Base-by-base conservation (phyloP, 2,329 filamentous ascomycete species). In the Byssoonygena ceratinophila region DNA sequence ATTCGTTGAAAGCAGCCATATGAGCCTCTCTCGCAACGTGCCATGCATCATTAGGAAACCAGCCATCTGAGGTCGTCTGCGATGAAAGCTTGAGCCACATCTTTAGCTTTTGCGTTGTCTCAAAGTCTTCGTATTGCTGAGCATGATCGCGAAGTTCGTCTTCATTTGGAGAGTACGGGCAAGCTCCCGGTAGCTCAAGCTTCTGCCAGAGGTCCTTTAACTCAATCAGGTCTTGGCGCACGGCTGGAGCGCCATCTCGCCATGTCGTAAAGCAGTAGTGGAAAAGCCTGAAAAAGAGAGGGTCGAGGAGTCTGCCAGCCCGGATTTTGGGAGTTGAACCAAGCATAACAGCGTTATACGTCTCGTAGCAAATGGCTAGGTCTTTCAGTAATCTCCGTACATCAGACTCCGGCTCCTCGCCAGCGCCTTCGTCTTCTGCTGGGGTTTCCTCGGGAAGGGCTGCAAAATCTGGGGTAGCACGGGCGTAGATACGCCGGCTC, bases 161-260 rank as follows among this genome's bases (percentile, higher is more conserved):
- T 37, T 62, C 57, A 6, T 53, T 60, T 0, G 60, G 59, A 34
- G 54, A 52, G 56, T 56, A 67, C 11, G 62, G 60, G 44, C 63
- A 67, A 2, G 49, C 37, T 12, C 60, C 63, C 20, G 59, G 47
- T 4, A 66, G 45, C 1, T 55, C 59, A 6, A 65, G 44, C 39
- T 64, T 57, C 18, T 31, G 16, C 65, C 64, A 66, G 39, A 54
- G 54, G 46, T 53, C 43, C 9, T 52, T 61, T 20, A 67, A 57
- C 20, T 67, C 63, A 14, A 67, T 55, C n/a, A 67, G 52, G 34
- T 66, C 60, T 37, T 68, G 61, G 32, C 59, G 61, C 16, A 67
- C 5, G 25, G 65, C 60, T 1, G 57, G 43, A 6, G 58, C 58
- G 23, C 60, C 59, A 16, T 64, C 60, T 52, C 58, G 58, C 61